Evolutionary conservation across 495 filamentous ascomycete species (phyloP).

Genomic region (Neurospora pannonica): DNA sequence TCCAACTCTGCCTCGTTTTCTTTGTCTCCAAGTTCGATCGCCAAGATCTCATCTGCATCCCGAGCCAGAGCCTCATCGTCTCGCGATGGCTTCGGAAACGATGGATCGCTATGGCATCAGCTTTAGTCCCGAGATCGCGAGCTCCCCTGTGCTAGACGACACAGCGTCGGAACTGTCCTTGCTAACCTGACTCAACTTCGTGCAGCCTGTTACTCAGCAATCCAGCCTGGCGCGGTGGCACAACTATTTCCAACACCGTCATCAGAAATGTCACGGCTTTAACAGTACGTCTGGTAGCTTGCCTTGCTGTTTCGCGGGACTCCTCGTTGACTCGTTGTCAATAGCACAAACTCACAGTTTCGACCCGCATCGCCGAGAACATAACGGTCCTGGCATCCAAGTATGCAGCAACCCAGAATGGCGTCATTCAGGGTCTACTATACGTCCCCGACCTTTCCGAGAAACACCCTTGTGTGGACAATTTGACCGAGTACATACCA

Average conservation of each 20-base stretch:
- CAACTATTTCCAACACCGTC: constrained; percentile 35
- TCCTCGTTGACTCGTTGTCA: background rate
- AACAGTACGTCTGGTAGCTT: constrained; percentile 26
- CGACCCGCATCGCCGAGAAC: constrained; percentile 46
- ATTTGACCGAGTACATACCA: constrained; percentile 52
- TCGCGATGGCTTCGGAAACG: background rate
- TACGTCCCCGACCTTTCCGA: constrained; percentile 64
- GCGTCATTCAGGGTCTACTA: constrained; percentile 59
- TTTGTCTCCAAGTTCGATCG: background rate
- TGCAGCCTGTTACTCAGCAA: constrained; percentile 41
- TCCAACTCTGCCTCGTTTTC: background rate
- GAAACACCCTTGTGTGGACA: constrained; percentile 49
- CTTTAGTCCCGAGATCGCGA: background rate
- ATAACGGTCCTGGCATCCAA: constrained; percentile 64
- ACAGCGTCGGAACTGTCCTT: background rate
- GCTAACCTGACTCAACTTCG: background rate
- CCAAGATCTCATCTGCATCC: background rate
- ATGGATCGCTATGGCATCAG: background rate
- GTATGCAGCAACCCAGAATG: constrained; percentile 40
- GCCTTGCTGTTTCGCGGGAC: background rate
- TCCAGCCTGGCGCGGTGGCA: constrained; percentile 30
- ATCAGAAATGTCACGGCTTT: constrained; percentile 39
- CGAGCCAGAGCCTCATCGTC: background rate
- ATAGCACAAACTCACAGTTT: constrained; percentile 31
- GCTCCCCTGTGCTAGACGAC: background rate